Evolutionary conservation across 306 rosid genomes (phyloP), one percentile per base, ranked within the genome.

Genomic region (Oxytropis ochrocephala): DNA sequence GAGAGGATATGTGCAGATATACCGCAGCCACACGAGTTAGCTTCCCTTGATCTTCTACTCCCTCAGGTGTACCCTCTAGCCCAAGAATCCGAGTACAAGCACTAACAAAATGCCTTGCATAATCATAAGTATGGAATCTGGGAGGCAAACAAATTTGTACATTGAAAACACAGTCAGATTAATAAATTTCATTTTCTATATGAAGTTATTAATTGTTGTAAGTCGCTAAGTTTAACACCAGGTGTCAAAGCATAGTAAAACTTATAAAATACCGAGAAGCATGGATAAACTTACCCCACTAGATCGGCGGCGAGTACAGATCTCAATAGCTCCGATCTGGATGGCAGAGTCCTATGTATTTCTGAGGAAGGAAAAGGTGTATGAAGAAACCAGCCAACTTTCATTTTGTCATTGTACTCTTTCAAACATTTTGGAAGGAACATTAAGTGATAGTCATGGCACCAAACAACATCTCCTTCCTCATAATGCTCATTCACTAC

Each of bases 291-390:
- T 75, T 84, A 90, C 98, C 98, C 98, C 53, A 94, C 98, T 70
- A 94, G 75, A 74, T 94, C 98, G 62, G 98, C 98, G 29, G 90
- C 89, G 75, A 94, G 96, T 72, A 94, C 98, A 33, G 98, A 88
- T 81, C 90, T 86, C 83, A 94, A 60, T 10, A 94, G 82, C 76
- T 94, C 96, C 54, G 97, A 73, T 59, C 96, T 86, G 36, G 97
- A 94, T 29, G 98, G 97, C 41, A 93, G 76, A 44, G 94, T 90
- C 81, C 97, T 86, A 79, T 93, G 97, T 62, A 93, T 90, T 81
- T 93, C 98, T 29, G 98, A 93, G 77, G 98, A 94, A 83, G 98
- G 98, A 76, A 94, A 94, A n/a, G 98, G 98, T 17, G 97, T 94
- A 69, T 94, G 97, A 74, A 94, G 97, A 85, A 94, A 94, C 97